Conservation (phyloP, 164 flowering plant species). For the Sedum album region DNA sequence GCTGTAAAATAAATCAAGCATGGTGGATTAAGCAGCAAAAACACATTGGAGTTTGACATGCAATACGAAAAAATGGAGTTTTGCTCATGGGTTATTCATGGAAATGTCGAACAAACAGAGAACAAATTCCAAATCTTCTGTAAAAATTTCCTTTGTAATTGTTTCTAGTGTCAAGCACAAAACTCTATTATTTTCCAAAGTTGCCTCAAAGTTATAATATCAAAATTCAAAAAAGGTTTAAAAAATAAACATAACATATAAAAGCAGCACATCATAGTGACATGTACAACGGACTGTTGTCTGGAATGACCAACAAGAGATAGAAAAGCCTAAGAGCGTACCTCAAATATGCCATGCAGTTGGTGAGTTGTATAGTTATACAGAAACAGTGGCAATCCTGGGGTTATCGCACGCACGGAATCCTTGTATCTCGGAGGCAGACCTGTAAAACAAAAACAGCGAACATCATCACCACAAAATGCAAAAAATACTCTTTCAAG, state of each 20-base stretch:
- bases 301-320: background rate
- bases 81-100: too few species aligned
- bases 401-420: constrained; percentile 88
- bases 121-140: too few species aligned
- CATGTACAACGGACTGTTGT: background rate
- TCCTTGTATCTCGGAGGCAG: constrained; percentile 88
- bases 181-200: background rate
- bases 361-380: constrained; percentile 95
- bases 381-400: constrained; percentile 82
- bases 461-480: constrained; percentile 1
- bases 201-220: too few species aligned
- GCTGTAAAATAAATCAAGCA: background rate
- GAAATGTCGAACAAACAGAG: too few species aligned
- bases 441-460: constrained; percentile 31
- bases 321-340: constrained; percentile 18
- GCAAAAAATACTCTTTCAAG: background rate
- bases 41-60: background rate
- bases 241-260: background rate
- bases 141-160: too few species aligned
- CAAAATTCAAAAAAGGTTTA: background rate
- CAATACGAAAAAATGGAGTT: too few species aligned
- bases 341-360: constrained; percentile 95
- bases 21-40: background rate
- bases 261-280: background rate
- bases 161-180: too few species aligned